Conservation (phyloP, 2,329 filamentous ascomycete genomes). For the Ophiosphaerella narmari region DNA sequence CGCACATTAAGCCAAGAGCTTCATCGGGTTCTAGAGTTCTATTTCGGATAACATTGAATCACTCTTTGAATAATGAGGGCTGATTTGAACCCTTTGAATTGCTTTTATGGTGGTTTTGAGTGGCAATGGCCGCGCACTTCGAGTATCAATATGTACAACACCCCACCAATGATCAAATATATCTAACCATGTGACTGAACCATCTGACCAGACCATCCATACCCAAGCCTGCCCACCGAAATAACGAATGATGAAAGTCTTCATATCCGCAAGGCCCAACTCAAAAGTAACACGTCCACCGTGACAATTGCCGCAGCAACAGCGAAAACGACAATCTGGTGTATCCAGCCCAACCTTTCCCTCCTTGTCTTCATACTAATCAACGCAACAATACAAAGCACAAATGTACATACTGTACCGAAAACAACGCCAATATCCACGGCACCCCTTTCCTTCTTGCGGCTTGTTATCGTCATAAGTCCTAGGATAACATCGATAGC, state of each 20-base stretch:
- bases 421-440: conserved; percentile 75
- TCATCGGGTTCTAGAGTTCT: no score
- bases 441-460: conserved; percentile 68
- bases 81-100: no score
- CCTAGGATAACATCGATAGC: conserved; percentile 67
- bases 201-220: neutral
- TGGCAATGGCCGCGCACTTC: no score
- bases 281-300: conserved; percentile 34
- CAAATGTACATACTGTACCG: conserved; percentile 69
- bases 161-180: no score
- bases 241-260: neutral
- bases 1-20: no score
- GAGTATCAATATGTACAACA: no score
- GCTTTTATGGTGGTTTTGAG: no score
- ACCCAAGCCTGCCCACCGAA: neutral
- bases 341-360: conserved; percentile 38
- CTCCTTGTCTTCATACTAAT: conserved; percentile 38
- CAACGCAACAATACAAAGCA: conserved; percentile 36
- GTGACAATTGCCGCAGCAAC: conserved; percentile 31
- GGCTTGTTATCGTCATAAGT: conserved; percentile 69
- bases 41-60: no score
- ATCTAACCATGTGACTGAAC: no score
- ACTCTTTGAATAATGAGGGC: no score
- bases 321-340: conserved; percentile 33
- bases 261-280: conserved; percentile 26